Conservation (phyloP, 345 rosid genomes). For the Hypericum androsaemum region DNA sequence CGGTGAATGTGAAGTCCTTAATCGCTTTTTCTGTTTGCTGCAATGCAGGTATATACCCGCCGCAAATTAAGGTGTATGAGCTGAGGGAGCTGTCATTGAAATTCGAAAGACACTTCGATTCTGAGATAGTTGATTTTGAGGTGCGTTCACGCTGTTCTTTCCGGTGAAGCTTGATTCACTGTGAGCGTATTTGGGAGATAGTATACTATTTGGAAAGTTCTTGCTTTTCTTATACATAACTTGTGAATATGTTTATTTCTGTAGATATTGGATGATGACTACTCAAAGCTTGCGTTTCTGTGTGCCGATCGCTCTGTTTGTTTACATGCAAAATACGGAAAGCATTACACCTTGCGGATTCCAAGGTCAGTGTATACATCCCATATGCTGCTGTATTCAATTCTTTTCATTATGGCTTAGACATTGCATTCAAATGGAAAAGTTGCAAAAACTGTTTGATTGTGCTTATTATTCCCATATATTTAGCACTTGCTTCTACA, state of each 20-base stretch:
- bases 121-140: conserved; percentile 89
- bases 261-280: conserved; percentile 72
- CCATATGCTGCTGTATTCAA: conserved; percentile 1
- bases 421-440: no score
- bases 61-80: conserved; percentile 84
- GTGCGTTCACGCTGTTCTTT: conserved; percentile 20
- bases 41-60: conserved; percentile 71
- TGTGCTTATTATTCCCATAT: no score
- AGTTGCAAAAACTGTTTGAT: no score
- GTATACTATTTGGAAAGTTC: neutral
- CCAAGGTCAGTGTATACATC: conserved; percentile 50
- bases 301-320: conserved; percentile 82
- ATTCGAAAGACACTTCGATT: conserved; percentile 80
- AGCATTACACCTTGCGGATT: conserved; percentile 66
- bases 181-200: no score
- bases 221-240: neutral
- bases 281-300: conserved; percentile 85
- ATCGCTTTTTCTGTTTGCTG: neutral
- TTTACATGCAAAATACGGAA: conserved; percentile 90
- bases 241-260: conserved; percentile 1
- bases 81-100: conserved; percentile 63
- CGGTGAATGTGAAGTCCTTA: no score
- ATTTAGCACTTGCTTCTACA: no score
- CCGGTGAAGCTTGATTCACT: neutral
- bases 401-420: no score